Conservation (phyloP, 179 eudicot species). For the Dionaea muscipula region DNA sequence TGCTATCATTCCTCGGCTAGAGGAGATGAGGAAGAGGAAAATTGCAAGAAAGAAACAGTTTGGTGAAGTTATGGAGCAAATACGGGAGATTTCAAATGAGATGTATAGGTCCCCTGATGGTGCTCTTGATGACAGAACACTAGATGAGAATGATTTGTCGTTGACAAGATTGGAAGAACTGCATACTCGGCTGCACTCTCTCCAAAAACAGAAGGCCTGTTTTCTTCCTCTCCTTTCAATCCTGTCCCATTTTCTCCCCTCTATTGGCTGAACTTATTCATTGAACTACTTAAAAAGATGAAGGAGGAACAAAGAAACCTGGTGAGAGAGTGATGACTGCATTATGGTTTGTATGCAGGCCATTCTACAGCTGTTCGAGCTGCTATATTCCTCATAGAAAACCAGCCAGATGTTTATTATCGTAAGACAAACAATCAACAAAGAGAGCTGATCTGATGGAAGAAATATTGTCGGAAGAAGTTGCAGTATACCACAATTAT, state of each 20-base stretch:
- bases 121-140: constrained; percentile 5
- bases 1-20: constrained; percentile 35
- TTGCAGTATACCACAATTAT: too few species aligned
- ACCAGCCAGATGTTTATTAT: background rate
- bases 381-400: too few species aligned
- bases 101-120: constrained; percentile 25
- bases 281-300: too few species aligned
- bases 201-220: constrained; percentile 58
- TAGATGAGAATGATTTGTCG: constrained; percentile 50
- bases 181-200: constrained; percentile 29
- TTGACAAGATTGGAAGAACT: constrained; percentile 49
- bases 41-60: constrained; percentile 39
- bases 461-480: too few species aligned
- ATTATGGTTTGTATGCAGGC: too few species aligned
- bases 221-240: background rate
- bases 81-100: constrained; percentile 39
- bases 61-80: constrained; percentile 33
- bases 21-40: constrained; percentile 48
- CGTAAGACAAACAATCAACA: background rate
- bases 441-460: too few species aligned
- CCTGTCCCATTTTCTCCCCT: background rate
- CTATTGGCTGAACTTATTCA: too few species aligned
- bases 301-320: too few species aligned
- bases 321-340: too few species aligned
- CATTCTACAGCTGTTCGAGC: too few species aligned